A percentile compares a stretch with the other conserved stretches of the same genome.
Evolutionary conservation across 2,329 filamentous ascomycete species (phyloP).

Genomic region (Aspergillus sp.): DNA sequence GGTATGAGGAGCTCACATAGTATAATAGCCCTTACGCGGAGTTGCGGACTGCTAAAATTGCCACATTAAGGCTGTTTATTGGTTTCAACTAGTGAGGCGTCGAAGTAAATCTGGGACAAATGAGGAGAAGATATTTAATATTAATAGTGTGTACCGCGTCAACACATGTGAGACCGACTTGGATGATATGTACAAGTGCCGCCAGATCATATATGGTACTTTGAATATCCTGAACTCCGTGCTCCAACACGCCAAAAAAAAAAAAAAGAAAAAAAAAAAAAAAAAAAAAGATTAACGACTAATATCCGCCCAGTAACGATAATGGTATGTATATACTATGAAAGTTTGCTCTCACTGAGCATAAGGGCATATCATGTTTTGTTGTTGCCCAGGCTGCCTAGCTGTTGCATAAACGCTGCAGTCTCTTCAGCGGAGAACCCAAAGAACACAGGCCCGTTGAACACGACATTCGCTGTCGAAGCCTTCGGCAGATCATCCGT

Average conservation of each 20-base stretch:
- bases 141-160: neutral
- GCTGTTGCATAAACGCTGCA: conserved; percentile 69
- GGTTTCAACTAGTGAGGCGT: too few species aligned
- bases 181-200: neutral
- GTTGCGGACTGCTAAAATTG: too few species aligned
- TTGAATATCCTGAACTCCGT: neutral
- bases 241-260: neutral
- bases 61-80: too few species aligned
- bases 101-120: too few species aligned
- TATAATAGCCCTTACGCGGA: too few species aligned
- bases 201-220: neutral
- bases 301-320: neutral
- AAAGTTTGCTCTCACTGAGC: neutral
- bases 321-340: neutral
- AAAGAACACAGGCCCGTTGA: conserved; percentile 91
- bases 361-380: neutral
- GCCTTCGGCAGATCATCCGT: conserved; percentile 14
- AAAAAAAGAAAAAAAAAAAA: too few species aligned
- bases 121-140: neutral
- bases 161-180: conserved; percentile 2
- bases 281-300: too few species aligned
- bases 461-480: conserved; percentile 68
- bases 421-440: conserved; percentile 84
- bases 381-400: conserved; percentile 23
- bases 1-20: too few species aligned